These are phyloP conservation scores for Pleurozium schreberi DNA, from an alignment of 225 moss, liverwort and hornwort genomes.

Conservation along the genomic window DNA sequence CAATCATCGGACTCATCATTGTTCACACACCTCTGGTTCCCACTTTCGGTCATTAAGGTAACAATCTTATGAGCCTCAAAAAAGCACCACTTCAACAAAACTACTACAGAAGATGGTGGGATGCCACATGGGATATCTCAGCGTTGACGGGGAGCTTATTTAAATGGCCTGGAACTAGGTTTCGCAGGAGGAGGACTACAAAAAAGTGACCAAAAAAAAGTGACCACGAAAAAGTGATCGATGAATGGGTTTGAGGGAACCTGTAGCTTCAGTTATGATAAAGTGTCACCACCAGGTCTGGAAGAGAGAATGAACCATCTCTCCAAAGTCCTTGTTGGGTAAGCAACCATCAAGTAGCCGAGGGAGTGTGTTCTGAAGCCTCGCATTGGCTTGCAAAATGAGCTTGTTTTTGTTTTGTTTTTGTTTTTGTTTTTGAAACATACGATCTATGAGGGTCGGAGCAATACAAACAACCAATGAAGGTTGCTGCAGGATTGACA, in stretches of 20 bases:
- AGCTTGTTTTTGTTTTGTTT: neutral
- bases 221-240: neutral
- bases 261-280: too few species aligned
- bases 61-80: neutral
- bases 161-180: neutral
- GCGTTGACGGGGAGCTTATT: neutral
- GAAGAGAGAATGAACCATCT: neutral
- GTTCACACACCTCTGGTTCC: neutral
- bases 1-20: conserved; percentile 33
- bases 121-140: neutral
- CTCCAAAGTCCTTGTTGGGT: too few species aligned
- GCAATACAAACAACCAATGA: too few species aligned
- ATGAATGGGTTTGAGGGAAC: neutral
- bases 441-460: too few species aligned
- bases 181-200: neutral
- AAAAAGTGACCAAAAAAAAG: too few species aligned
- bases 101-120: neutral
- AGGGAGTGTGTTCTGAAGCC: neutral
- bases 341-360: rapidly evolving
- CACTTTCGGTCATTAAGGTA: neutral
- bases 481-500: too few species aligned
- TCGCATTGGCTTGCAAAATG: neutral
- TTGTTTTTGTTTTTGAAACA: too few species aligned
- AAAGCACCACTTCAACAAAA: neutral
- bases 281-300: neutral